Base-by-base conservation (phyloP, 2,329 filamentous ascomycete species). In the Ascochyta fabae region DNA sequence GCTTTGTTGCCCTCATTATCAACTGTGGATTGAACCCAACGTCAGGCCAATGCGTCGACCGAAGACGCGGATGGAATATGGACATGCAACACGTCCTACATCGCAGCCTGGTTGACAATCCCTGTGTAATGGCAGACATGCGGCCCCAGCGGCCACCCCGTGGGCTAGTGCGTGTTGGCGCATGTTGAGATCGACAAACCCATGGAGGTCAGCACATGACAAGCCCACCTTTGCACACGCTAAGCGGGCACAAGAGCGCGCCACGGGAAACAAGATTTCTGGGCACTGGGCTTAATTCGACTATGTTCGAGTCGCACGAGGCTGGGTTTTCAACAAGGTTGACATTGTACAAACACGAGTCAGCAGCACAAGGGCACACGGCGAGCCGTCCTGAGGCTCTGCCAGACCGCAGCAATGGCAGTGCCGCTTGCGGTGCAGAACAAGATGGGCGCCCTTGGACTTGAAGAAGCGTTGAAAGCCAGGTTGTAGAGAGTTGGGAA, bases 231-330 rank as follows among this genome's bases (percentile, higher is more conserved):
- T 47, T 26, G 26, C 36, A 46, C 15, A 36, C 48, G 48, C 43
- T 56, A 51, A 48, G 43, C 22, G 15, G 10, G 22, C 24, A 24
- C 33, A 56, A 47, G 36, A 43, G 33, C 10, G 22, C 26, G 33
- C 42, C 39, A 24, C 48, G 26, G 33, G 7, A 16, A n/a, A 27
- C 27, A 56, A 56, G 39, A 48, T 33, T 34, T 23, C 43, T 56
- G 10, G 31, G 38, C 43, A 6, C 16, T 27, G 13, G 31, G 33
- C 43, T 48, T 51, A 24, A 16, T 16, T 43, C 12, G 36, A 23
- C 16, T 16, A n/a, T 29, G 24, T 4, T 13, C 42, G 15, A 15
- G 15, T 48, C 7, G 38, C 12, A 33, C 19, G n/a, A 27, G 6
- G 1, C 16, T 12, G 16, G 1, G 12, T 19, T 34, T n/a, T 16